phyloP scores from a whole-genome alignment of 2,329 filamentous ascomycete genomes.

The Emericellopsis cladophorae region DNA sequence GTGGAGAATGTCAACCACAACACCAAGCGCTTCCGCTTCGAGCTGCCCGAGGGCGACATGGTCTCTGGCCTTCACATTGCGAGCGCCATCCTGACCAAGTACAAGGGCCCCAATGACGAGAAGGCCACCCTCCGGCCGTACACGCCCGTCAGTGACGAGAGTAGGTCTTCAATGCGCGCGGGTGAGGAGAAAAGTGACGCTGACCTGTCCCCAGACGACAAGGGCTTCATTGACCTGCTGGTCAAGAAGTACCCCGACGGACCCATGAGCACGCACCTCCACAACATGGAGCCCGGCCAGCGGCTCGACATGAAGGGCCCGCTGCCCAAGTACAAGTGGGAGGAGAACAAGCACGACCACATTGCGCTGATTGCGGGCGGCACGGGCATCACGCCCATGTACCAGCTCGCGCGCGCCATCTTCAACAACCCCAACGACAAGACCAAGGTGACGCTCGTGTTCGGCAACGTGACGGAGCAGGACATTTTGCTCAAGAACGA shows the following conservation, averaged over 20 bases:
- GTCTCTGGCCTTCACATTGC: conserved; percentile 73
- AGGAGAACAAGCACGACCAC: conserved; percentile 85
- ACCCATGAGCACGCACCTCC: conserved; percentile 82
- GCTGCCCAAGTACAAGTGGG: conserved; percentile 85
- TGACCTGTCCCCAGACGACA: conserved; percentile 38
- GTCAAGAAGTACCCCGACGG: conserved; percentile 87
- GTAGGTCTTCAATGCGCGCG: conserved; percentile 25
- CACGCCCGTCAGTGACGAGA: conserved; percentile 80
- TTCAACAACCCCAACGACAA: conserved; percentile 95
- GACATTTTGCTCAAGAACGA: conserved; percentile 88
- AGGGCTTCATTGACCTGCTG: conserved; percentile 76
- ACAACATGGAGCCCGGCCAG: conserved; percentile 72
- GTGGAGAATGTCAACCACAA: conserved; percentile 82
- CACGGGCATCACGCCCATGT: conserved; percentile 97
- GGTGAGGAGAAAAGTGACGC: not conserved
- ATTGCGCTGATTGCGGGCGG: conserved; percentile 82
- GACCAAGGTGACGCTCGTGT: conserved; percentile 94
- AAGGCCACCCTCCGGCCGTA: conserved; percentile 89
- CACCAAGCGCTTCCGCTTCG: conserved; percentile 85
- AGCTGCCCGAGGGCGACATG: conserved; percentile 70
- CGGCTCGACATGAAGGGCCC: conserved; percentile 87
- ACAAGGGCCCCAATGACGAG: conserved; percentile 66
- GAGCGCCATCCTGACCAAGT: conserved; percentile 87
- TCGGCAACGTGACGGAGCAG: conserved; percentile 78
- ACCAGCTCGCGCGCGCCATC: conserved; percentile 80